Conservation (phyloP, 768 basidiomycete species). For the Phlebiopsis flavidoalba region DNA sequence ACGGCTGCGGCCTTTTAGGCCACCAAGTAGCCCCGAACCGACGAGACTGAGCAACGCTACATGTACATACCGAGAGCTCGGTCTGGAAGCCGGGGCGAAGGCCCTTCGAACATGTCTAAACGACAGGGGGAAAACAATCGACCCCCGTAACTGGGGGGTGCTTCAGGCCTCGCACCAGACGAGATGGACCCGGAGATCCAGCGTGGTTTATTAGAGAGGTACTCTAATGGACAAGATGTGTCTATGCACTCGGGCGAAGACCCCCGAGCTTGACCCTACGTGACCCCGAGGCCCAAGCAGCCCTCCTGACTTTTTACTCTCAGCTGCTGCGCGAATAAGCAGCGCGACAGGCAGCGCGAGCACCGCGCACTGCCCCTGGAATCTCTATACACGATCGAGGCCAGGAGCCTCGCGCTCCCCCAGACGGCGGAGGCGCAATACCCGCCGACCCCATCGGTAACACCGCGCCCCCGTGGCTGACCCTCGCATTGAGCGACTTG, state of each 20-base stretch:
- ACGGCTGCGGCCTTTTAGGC: background rate
- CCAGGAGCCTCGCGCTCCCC: too few relatives aligned
- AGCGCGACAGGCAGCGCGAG: too few relatives aligned
- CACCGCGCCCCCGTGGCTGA: too few relatives aligned
- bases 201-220: background rate
- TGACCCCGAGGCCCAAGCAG: background rate
- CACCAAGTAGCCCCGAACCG: too few relatives aligned
- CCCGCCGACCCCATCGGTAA: too few relatives aligned
- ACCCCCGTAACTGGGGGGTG: conserved; percentile 20
- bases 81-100: conserved; percentile 10
- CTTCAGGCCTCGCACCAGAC: conserved; percentile 2
- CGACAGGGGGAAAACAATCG: conserved; percentile 14
- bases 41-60: background rate
- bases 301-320: background rate
- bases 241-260: background rate
- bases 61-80: background rate
- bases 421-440: too few relatives aligned
- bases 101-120: conserved; percentile 10
- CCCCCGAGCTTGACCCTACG: background rate
- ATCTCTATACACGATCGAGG: too few relatives aligned
- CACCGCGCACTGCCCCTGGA: too few relatives aligned
- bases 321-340: too few relatives aligned
- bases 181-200: conserved; percentile 16
- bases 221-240: background rate
- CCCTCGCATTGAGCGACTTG: too few relatives aligned